Conservation (phyloP, 495 filamentous ascomycete species). For the Rostrohypoxylon terebratum region DNA sequence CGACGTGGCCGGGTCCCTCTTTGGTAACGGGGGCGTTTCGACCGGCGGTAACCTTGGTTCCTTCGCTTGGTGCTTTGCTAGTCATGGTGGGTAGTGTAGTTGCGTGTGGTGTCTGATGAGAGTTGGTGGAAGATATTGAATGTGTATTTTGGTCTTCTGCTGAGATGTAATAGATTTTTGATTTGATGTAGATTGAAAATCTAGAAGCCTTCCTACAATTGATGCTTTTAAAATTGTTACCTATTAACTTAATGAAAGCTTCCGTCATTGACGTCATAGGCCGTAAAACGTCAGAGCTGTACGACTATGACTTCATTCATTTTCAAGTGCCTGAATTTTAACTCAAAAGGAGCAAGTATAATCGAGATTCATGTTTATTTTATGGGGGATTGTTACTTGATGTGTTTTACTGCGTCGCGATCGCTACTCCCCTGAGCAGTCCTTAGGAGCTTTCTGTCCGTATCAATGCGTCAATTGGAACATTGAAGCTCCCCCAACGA, state of each 20-base stretch:
- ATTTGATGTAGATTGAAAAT: background rate
- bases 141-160: background rate
- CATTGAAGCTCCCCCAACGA: background rate
- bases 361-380: conserved; percentile 25
- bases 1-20: conserved; percentile 51
- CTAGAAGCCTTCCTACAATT: background rate
- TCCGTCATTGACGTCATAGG: conserved; percentile 46
- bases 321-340: conserved; percentile 8
- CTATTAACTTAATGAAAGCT: conserved; percentile 4
- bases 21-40: conserved; percentile 45
- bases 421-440: background rate
- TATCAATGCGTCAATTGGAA: background rate
- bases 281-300: conserved; percentile 35
- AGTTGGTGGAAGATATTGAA: conserved; percentile 29
- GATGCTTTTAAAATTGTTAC: background rate
- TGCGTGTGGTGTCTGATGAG: conserved; percentile 5
- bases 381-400: conserved; percentile 20
- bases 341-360: conserved; percentile 3
- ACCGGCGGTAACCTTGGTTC: conserved; percentile 48
- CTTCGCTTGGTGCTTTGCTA: conserved; percentile 43
- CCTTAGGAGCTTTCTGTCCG: conserved; percentile 22
- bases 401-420: background rate
- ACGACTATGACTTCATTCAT: conserved; percentile 45
- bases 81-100: conserved; percentile 35
- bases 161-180: background rate